A percentile compares a stretch with the other conserved stretches of the same genome.
These are phyloP conservation scores for Tylopilus felleus DNA, from an alignment of 768 basidiomycete genomes.

Conservation along the genomic window DNA sequence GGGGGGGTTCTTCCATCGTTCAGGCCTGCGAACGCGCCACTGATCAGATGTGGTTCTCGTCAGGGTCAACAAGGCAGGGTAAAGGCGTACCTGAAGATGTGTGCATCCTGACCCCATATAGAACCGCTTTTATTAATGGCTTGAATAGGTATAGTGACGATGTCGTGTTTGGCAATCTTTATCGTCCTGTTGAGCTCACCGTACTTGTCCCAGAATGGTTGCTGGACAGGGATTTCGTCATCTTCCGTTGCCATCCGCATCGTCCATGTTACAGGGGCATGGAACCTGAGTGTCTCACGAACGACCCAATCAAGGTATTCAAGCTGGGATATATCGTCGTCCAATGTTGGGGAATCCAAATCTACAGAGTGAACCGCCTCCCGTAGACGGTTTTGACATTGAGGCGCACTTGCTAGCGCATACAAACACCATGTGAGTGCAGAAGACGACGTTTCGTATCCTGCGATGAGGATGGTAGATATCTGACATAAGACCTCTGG, in stretches of 20 bases:
- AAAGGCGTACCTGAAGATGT: constrained; percentile 48
- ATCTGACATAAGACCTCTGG: constrained; percentile 62
- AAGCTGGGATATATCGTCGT: constrained; percentile 37
- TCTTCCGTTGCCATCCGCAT: constrained; percentile 49
- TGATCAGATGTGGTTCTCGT: constrained; percentile 16
- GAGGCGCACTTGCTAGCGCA: constrained; percentile 46
- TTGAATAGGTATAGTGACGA: constrained; percentile 57
- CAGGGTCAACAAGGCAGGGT: constrained; percentile 24
- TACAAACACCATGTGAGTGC: constrained; percentile 64
- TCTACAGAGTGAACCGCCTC: constrained; percentile 37
- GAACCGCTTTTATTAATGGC: constrained; percentile 52
- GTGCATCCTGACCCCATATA: constrained; percentile 68
- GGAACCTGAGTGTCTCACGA: constrained; percentile 53
- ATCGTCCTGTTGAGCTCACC: constrained; percentile 34
- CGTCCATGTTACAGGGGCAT: constrained; percentile 55
- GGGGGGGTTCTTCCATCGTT: constrained; percentile 47
- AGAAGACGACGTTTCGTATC: constrained; percentile 60
- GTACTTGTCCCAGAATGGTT: constrained; percentile 31
- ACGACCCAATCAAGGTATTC: constrained; percentile 61
- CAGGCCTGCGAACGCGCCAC: constrained; percentile 39
- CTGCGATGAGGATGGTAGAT: constrained; percentile 60
- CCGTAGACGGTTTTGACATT: constrained; percentile 46
- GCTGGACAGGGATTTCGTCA: constrained; percentile 51
- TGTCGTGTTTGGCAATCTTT: constrained; percentile 46
- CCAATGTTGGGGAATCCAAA: constrained; percentile 12